A percentile compares a stretch with the other conserved stretches of the same genome.
Conservation (phyloP, 148 eudicot species). For the Vaccinium corymbosum region DNA sequence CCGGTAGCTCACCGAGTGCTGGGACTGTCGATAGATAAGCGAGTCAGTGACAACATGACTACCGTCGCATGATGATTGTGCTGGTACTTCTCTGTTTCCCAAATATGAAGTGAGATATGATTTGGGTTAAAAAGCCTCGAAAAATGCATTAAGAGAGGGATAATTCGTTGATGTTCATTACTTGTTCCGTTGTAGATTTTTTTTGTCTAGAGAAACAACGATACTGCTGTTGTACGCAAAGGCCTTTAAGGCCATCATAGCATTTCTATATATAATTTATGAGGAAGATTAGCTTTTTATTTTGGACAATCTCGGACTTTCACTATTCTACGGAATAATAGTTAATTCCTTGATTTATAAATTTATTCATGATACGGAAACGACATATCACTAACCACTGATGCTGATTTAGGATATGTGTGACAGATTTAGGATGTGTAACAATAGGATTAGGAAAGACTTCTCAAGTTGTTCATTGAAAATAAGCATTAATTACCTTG, state of each 20-base stretch:
- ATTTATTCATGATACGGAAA: no score
- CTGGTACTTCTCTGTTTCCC: background rate
- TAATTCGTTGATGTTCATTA: background rate
- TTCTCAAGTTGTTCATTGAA: no score
- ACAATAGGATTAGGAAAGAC: no score
- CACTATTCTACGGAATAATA: no score
- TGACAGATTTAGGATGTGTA: no score
- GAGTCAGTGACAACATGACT: background rate
- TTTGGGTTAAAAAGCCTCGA: background rate
- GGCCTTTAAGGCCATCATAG: background rate
- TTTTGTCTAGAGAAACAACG: background rate
- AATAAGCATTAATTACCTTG: no score
- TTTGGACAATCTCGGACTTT: no score
- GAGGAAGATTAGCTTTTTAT: background rate
- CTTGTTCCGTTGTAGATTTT: background rate
- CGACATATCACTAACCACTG: no score
- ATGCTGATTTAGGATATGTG: no score
- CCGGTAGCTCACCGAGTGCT: conserved; percentile 5
- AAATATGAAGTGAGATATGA: background rate
- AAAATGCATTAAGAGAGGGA: background rate
- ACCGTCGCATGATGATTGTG: background rate
- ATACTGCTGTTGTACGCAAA: background rate
- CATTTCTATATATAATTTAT: background rate
- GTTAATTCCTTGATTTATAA: no score
- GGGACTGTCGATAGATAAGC: background rate